A percentile compares a stretch with the other conserved stretches of the same genome.
Evolutionary conservation across 345 rosid species (phyloP).

Genomic region (Pistacia atlantica): DNA sequence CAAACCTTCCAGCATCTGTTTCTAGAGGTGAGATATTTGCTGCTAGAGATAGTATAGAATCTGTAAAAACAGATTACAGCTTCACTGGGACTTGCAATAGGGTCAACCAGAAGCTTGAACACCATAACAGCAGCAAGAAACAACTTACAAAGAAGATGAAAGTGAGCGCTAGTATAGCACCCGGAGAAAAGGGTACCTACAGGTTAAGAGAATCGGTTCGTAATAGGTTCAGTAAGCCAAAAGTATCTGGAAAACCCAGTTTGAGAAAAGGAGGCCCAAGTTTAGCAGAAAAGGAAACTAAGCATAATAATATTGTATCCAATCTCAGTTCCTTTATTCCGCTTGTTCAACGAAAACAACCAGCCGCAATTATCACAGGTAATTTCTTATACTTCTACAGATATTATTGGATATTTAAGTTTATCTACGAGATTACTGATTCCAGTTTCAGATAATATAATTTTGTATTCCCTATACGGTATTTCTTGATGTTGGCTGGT

Average conservation of each 20-base stretch:
- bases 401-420: neutral
- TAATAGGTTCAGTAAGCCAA: constrained; percentile 57
- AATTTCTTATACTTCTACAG: constrained; percentile 10
- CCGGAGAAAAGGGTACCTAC: constrained; percentile 34
- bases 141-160: constrained; percentile 44
- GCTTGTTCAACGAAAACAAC: constrained; percentile 79
- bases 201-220: constrained; percentile 44
- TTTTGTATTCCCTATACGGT: too few relatives aligned
- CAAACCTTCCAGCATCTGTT: constrained; percentile 42
- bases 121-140: constrained; percentile 46
- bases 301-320: constrained; percentile 73
- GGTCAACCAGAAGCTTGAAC: constrained; percentile 44
- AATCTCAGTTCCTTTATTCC: constrained; percentile 80
- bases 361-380: constrained; percentile 66
- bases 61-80: constrained; percentile 56
- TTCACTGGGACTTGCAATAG: constrained; percentile 45
- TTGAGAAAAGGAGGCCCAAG: constrained; percentile 41
- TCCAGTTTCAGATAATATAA: neutral
- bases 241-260: constrained; percentile 55
- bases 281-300: constrained; percentile 48
- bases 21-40: constrained; percentile 44
- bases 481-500: too few relatives aligned
- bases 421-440: neutral
- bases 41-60: constrained; percentile 69
- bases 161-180: constrained; percentile 39